Evolutionary conservation across 345 rosid genomes (phyloP), one percentile per base, ranked within the genome.

Genomic region (Salix exigua): DNA sequence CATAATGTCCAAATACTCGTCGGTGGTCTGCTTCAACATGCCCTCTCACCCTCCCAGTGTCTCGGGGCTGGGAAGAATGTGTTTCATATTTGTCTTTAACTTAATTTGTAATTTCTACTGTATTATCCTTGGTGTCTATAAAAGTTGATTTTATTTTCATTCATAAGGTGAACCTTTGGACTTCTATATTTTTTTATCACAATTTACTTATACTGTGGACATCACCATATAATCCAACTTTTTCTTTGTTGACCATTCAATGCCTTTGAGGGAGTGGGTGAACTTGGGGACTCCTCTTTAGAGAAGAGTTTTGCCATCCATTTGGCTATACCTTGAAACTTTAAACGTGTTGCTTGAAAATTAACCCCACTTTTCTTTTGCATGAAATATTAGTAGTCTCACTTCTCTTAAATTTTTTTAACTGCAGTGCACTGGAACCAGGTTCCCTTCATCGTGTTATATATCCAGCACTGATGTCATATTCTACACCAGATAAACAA

Each of bases 391-490:
- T 75, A 30, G 67, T 18, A 6, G n/a, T 55, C 55, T 40, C 1
- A 46, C 65, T 55, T 65, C 58, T 66, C 67, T 50, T 8, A 73
- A 73, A 60, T 73, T 58, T 68, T 30, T 72, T 16, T 23, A 4
- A 64, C 26, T 83, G 92, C 89, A 96, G 98, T 71, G 95, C 91
- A 23, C 76, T 96, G 83, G 97, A 93, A 70, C 96, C 97, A 63
- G 89, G 97, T 81, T 89, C 96, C 77, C 99, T 96, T 81, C 91
- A 92, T 67, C 90, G 90, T 42, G 97, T 96, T 40, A 82, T 96
- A 68, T 96, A 93, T 83, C 98, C 99, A 9, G 81, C 89, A 58
- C 78, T 96, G 61, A 85, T 79, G 70, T 93, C 97, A 18, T 93
- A 91, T 77, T 86, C 98, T 26, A 84, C 95, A 28, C 98, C 95